Evolutionary conservation across 257 asterid genomes (phyloP), one percentile per base, ranked within the genome.

Genomic region (Echium plantagineum): DNA sequence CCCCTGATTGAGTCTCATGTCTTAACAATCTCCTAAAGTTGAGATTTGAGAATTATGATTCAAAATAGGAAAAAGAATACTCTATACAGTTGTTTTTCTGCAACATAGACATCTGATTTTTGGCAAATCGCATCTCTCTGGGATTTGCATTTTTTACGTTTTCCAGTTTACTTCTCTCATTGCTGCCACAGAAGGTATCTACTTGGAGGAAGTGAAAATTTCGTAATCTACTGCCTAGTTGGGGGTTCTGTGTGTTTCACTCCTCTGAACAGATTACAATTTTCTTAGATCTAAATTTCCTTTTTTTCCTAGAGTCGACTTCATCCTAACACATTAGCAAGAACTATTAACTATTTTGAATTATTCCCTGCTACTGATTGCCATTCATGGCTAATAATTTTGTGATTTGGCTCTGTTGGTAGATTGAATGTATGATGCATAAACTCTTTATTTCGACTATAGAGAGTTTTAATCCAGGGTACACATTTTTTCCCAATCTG

Each of bases 401-500:
- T 28, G 32, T 28, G 5, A 28, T 28, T n/a, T n/a, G n/a, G n/a
- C 32, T 28, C 32, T 28, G 32, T 35, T 35, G 47, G 47, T 35
- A 35, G 47, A 0, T 28, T 42, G 49, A 42, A 42, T 42, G 3
- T 42, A 42, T 10, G 12, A 12, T 42, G 49, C 17, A 42, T 42
- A 0, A 10, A 7, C 2, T 12, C 16, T 42, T 42, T 10, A 7
- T 0, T 12, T 42, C 13, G 49, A 3, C 49, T 42, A 42, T 42
- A 2, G 16, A 10, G 49, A 42, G 49, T 12, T 10, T 42, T 42
- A 42, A 42, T 42, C 48, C 61, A 18, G 17, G 31, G 54, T 48
- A 60, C 46, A 12, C 26, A 53, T 18, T 16, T 18, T 28, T 6
- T 56, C 31, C 10, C 16, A 26, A 66, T 69, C 62, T 54, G 58